Base-by-base conservation (phyloP, 208 protist genomes). In the Trypanosoma vivax region DNA sequence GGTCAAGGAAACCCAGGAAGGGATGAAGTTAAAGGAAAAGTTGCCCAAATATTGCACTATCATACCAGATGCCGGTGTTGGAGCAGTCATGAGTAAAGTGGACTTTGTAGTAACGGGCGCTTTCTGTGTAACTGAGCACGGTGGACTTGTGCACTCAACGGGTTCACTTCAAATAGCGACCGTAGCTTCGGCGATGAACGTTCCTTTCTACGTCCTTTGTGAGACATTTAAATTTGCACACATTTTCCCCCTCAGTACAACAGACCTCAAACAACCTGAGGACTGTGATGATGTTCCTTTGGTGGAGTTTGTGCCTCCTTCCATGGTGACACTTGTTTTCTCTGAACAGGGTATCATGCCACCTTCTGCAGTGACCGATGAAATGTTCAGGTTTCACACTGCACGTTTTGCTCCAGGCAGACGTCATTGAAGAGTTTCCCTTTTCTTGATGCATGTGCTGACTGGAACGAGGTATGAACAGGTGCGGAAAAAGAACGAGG, bases 301-400 rank as follows among this genome's bases (percentile, higher is more conserved):
- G 7, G 79, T 91, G 2, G 88, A 96, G 49, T 94, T 92, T 76
- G 83, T 93, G 5, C 82, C 82, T n/a, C 88, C 88, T 2, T 82
- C 77, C 1, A 74, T 90, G 60, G 86, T 94, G 45, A 88, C 87
- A 0, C 71, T 99, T 11, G 85, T 99, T 54, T 99, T 99, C 60
- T 99, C 97, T 1, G 98, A 99, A 57, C 68, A 99, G 10, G 97
- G 98, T 27, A 98, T 99, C 13, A 92, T 99, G 67, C 98, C 98
- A 5, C 98, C 98, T 2, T 96, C 94, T 7, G 97, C 96, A 6
- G 97, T 99, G 0, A 95, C 91, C 10, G 98, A 99, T 65, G 97
- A 99, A 71, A 92, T 99, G 62, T 99, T 99, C 45, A 73, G 81
- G 5, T 79, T 88, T 56, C 80, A 92, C 49, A 88, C 72, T 6